A percentile compares a stretch with the other conserved stretches of the same genome.
phyloP scores from a whole-genome alignment of 2,329 filamentous ascomycete species.

The Aspergillus fumigatiaffinis region DNA sequence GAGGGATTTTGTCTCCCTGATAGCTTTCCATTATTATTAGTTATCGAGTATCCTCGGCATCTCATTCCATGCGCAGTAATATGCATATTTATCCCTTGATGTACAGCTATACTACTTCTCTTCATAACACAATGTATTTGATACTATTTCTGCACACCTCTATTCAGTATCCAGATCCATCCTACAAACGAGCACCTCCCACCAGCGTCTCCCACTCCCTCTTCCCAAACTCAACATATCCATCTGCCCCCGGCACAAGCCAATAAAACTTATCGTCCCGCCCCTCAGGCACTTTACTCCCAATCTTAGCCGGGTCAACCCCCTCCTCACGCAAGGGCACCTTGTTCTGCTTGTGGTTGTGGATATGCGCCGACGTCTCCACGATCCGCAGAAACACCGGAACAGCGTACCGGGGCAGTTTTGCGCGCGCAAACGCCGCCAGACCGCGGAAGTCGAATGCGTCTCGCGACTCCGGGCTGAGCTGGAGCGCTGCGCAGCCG shows the following conservation, averaged over 20 bases:
- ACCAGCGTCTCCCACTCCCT: slow-evolving; percentile 56
- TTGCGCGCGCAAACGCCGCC: slow-evolving; percentile 54
- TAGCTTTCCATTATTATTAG: too few relatives aligned
- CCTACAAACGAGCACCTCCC: slow-evolving; percentile 43
- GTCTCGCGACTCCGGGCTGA: slow-evolving; percentile 47
- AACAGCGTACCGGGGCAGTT: slow-evolving; percentile 69
- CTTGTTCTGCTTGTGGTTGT: slow-evolving; percentile 80
- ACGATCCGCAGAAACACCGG: slow-evolving; percentile 68
- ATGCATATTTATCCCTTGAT: neutral
- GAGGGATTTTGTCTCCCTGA: too few relatives aligned
- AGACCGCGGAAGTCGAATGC: slow-evolving; percentile 59
- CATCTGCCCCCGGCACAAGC: slow-evolving; percentile 45
- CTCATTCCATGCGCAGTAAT: neutral
- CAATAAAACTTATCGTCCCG: slow-evolving; percentile 48
- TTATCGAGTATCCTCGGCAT: too few relatives aligned
- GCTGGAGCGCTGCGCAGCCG: slow-evolving; percentile 57
- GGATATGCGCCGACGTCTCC: slow-evolving; percentile 39
- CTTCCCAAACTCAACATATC: slow-evolving; percentile 57
- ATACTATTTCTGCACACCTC: too few relatives aligned
- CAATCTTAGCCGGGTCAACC: slow-evolving; percentile 53
- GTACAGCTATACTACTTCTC: neutral
- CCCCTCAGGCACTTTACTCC: slow-evolving; percentile 42
- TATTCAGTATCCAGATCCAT: neutral
- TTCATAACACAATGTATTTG: too few relatives aligned
- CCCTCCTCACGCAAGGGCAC: slow-evolving; percentile 64